Conservation (phyloP, 2,329 filamentous ascomycete genomes). For the Cercospora zeina region DNA sequence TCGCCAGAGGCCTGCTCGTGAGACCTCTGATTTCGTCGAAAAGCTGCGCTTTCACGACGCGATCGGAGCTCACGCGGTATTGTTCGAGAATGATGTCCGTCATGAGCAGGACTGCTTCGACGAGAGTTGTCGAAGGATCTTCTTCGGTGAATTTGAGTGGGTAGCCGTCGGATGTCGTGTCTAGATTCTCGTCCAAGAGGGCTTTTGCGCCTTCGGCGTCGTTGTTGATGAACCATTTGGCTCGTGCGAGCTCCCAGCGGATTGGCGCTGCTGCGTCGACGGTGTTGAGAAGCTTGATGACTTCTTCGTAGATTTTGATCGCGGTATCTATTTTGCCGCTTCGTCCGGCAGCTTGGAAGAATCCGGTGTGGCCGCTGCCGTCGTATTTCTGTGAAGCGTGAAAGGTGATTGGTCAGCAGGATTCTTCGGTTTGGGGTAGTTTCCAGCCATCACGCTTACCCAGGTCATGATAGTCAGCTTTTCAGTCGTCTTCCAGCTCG, state of each 20-base stretch:
- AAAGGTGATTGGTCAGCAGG: not conserved
- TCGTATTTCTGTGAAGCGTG: not conserved
- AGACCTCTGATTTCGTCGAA: slow-evolving; percentile 12
- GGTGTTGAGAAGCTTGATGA: slow-evolving; percentile 12
- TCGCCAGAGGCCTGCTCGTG: not conserved
- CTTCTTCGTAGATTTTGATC: slow-evolving; percentile 10
- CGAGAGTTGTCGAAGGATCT: slow-evolving; percentile 11
- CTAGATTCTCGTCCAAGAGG: slow-evolving; percentile 10
- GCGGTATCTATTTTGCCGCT: slow-evolving; percentile 5
- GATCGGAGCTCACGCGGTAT: slow-evolving; percentile 13
- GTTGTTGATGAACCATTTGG: slow-evolving; percentile 9
- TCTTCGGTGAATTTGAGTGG: slow-evolving; percentile 11
- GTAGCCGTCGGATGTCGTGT: not conserved
- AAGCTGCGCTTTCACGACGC: slow-evolving; percentile 1
- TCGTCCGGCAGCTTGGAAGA: slow-evolving; percentile 5
- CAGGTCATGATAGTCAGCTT: slow-evolving; percentile 16
- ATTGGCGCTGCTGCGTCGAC: slow-evolving; percentile 8
- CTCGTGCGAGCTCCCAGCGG: slow-evolving; percentile 9
- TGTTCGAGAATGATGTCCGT: slow-evolving; percentile 10
- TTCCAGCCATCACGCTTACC: not conserved
- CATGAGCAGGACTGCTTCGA: slow-evolving; percentile 6
- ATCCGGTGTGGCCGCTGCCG: slow-evolving; percentile 2
- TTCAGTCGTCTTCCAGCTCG: slow-evolving; percentile 14
- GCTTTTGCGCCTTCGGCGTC: slow-evolving; percentile 13
- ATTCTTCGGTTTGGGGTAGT: not conserved